A percentile compares a stretch with the other conserved stretches of the same genome.
phyloP scores from a whole-genome alignment of 2,329 filamentous ascomycete genomes.

The Chaetothyriales sp. region DNA sequence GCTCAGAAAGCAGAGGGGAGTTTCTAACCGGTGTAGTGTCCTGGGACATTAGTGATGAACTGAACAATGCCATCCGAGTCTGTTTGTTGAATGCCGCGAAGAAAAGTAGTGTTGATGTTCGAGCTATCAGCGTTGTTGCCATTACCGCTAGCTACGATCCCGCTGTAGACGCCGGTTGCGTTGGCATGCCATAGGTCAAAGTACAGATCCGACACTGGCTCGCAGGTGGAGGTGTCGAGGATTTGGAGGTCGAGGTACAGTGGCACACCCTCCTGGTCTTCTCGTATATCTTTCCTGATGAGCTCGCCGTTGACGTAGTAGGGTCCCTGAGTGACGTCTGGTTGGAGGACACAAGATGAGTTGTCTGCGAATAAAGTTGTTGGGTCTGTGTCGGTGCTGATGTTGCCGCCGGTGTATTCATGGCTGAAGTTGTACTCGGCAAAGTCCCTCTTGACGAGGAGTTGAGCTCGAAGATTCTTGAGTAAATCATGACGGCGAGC shows the following conservation, averaged over 20 bases:
- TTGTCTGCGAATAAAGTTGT: slow-evolving; percentile 21
- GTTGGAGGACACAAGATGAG: slow-evolving; percentile 36
- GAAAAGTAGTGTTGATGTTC: slow-evolving; percentile 31
- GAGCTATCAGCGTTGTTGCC: slow-evolving; percentile 25
- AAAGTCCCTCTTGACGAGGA: slow-evolving; percentile 24
- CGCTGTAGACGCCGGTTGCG: slow-evolving; percentile 28
- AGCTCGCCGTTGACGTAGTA: slow-evolving; percentile 35
- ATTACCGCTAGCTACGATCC: slow-evolving; percentile 25
- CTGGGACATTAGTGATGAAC: slow-evolving; percentile 33
- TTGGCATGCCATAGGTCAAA: slow-evolving; percentile 32
- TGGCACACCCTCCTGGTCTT: slow-evolving; percentile 26
- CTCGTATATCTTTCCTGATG: slow-evolving; percentile 26
- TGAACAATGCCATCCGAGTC: slow-evolving; percentile 30
- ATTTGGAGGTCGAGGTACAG: slow-evolving; percentile 30
- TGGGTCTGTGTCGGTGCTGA: slow-evolving; percentile 17
- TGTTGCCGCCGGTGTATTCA: slow-evolving; percentile 22
- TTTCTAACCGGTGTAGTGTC: slow-evolving; percentile 29
- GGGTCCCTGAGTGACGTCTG: slow-evolving; percentile 41
- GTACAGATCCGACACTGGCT: slow-evolving; percentile 26
- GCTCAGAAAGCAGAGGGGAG: neutral
- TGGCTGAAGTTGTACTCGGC: slow-evolving; percentile 23
- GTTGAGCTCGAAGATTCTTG: slow-evolving; percentile 30
- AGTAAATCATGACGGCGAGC: slow-evolving; percentile 32
- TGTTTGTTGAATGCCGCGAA: slow-evolving; percentile 33
- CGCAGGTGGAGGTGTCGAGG: slow-evolving; percentile 29